Base-by-base conservation (phyloP, 345 rosid genomes). In the Citrus trifoliata region DNA sequence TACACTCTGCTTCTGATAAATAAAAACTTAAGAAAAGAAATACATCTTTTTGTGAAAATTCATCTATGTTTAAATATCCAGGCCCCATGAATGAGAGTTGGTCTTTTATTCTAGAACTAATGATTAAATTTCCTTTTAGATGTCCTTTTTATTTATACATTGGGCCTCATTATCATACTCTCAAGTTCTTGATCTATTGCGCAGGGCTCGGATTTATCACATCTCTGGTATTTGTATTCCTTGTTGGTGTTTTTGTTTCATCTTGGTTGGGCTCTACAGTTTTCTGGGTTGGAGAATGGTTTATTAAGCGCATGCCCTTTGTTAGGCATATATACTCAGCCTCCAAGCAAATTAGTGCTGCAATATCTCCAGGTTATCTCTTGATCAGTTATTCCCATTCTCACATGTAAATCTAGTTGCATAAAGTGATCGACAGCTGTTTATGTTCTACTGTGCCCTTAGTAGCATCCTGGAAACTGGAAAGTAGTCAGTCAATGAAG, bases 201-300 rank as follows among this genome's bases (percentile, higher is more conserved):
- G 86, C 95, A 89, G 93, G 95, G 67, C 87, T 91, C 70, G 95
- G 95, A 76, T 91, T 91, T 80, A 70, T 91, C 77, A 91, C 93
- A 72, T 91, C 95, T 74, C 81, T 91, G 60, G 77, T 88, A 10
- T 91, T 91, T 77, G 89, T 89, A 46, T 88, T 91, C 83, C 87
- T 88, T 70, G 86, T 89, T 53, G 95, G 95, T 32, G 85, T 88
- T 70, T 91, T 91, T 75, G 91, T 88, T 74, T 91, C 93, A 2
- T 91, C 91, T 25, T 91, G 93, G 95, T 64, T 88, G 70, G 95
- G 93, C 59, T 86, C 95, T 65, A 84, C 88, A 25, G 82, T 91
- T 56, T 89, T 89, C 86, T 91, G 90, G 84, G 59, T 91, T 75
- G 93, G 95, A 69, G 95, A 91, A 75, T 89, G 93, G 95, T 81